Base-by-base conservation (phyloP, 257 asterid species). In the Penstemon eatonii region DNA sequence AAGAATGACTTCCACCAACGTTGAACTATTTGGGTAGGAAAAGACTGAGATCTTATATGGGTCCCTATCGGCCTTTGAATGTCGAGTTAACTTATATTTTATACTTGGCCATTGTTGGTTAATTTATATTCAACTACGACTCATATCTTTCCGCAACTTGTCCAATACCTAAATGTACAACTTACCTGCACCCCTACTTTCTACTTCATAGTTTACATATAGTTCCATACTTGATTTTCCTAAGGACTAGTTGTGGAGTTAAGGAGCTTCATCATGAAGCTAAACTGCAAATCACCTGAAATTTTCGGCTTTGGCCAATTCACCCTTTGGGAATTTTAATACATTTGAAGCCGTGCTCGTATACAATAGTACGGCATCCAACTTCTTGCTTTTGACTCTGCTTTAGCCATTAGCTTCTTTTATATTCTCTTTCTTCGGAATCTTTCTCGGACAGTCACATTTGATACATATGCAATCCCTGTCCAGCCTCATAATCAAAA, bases 301-400 rank as follows among this genome's bases (percentile, higher is more conserved):
- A 81, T 80, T 73, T 74, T 88, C 10, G 98, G 98, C 57, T 88
- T 82, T 18, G 98, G 97, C 98, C 97, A 92, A 9, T 85, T 90
- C 4, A 95, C 93, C 4, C 90, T 68, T 80, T 81, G 0, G 96
- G 96, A 5, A 90, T 78, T 72, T 76, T 82, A 43, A 92, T 67
- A 53, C 75, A 61, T 81, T 69, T 88, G 80, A 81, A 92, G 60
- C 95, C 98, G 49, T 74, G 44, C 75, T 76, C 6, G 47, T 13
- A 85, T 90, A 92, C 97, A 54, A 92, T 66, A 55, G 95, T 93
- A 0, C 94, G 91, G 19, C 98, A 92, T 9, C 91, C 98, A 88
- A 58, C 79, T 80, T 78, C 68, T 75, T 25, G 98, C 98, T 75
- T 88, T 82, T 6, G 88, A 80, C 81, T 90, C 97, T 0, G 97